Conservation (phyloP, 2,329 filamentous ascomycete genomes). For the Cordyceps cateniannulata region DNA sequence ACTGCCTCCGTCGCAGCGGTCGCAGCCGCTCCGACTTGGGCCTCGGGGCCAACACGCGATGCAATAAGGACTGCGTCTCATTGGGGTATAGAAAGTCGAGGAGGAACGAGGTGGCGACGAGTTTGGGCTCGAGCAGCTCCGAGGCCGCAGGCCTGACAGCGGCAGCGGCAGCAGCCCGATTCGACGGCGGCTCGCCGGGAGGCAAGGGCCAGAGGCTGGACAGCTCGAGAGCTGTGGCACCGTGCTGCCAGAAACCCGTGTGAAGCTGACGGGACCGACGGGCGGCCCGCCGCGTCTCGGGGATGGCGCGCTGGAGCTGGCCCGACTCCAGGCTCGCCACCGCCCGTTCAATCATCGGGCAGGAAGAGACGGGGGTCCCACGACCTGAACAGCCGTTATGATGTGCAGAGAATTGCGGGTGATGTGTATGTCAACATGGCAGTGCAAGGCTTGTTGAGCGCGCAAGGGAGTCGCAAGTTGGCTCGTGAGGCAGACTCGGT, state of each 20-base stretch:
- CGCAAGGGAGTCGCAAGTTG: background rate
- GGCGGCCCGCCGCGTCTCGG: constrained; percentile 28
- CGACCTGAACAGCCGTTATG: background rate
- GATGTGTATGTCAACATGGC: background rate
- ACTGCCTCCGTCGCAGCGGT: constrained; percentile 8
- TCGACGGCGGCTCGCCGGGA: constrained; percentile 19
- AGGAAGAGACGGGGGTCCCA: background rate
- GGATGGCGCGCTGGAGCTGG: constrained; percentile 46
- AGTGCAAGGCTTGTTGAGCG: background rate
- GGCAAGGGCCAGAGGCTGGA: constrained; percentile 32
- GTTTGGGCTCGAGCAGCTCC: constrained; percentile 17
- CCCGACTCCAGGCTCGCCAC: constrained; percentile 50
- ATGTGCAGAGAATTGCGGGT: background rate
- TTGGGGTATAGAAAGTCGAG: constrained; percentile 52
- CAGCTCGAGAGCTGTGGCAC: constrained; percentile 43
- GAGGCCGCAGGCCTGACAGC: constrained; percentile 12
- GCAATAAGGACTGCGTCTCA: constrained; percentile 36
- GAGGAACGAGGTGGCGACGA: constrained; percentile 42
- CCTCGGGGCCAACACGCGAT: constrained; percentile 20
- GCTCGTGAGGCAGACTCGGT: background rate
- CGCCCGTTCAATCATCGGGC: constrained; percentile 52
- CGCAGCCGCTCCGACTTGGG: background rate
- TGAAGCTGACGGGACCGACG: constrained; percentile 39
- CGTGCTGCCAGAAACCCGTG: constrained; percentile 49
- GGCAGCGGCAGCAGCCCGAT: constrained; percentile 3